These are phyloP conservation scores for Debaryomyces singareniensis DNA, from an alignment of 1,139 yeast genomes.

Conservation along the genomic window DNA sequence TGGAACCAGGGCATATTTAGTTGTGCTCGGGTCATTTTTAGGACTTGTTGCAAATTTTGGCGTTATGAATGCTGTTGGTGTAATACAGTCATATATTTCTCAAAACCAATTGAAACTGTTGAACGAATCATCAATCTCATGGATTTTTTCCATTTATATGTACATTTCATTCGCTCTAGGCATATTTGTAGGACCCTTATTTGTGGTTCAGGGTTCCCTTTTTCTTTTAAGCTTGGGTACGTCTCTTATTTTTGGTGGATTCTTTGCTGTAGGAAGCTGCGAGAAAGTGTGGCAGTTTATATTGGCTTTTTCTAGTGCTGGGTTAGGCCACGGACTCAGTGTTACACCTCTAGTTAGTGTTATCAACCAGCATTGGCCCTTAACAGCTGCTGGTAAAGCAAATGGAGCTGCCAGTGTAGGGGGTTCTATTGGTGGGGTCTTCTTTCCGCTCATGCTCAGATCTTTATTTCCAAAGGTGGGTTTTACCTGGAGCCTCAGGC, in stretches of 20 bases:
- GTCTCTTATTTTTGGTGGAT: constrained; percentile 22
- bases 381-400: constrained; percentile 26
- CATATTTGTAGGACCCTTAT: constrained; percentile 30
- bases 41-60: constrained; percentile 29
- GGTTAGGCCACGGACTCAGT: constrained; percentile 28
- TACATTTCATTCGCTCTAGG: constrained; percentile 26
- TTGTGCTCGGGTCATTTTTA: constrained; percentile 28
- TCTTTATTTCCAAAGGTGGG: constrained; percentile 24
- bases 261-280: constrained; percentile 28
- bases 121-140: constrained; percentile 17
- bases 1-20: constrained; percentile 25
- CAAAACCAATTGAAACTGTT: constrained; percentile 23
- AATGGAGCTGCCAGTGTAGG: constrained; percentile 34
- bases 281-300: constrained; percentile 27
- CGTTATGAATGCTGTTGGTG: constrained; percentile 28
- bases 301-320: constrained; percentile 28
- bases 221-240: constrained; percentile 21
- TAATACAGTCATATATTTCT: constrained; percentile 29
- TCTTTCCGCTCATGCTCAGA: constrained; percentile 29
- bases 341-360: constrained; percentile 34
- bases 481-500: constrained; percentile 30
- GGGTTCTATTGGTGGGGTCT: constrained; percentile 34
- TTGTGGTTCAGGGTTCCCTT: constrained; percentile 28
- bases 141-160: constrained; percentile 34
- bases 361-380: constrained; percentile 31